Base-by-base conservation (phyloP, 768 basidiomycete genomes). In the Antrodiella citrinella region DNA sequence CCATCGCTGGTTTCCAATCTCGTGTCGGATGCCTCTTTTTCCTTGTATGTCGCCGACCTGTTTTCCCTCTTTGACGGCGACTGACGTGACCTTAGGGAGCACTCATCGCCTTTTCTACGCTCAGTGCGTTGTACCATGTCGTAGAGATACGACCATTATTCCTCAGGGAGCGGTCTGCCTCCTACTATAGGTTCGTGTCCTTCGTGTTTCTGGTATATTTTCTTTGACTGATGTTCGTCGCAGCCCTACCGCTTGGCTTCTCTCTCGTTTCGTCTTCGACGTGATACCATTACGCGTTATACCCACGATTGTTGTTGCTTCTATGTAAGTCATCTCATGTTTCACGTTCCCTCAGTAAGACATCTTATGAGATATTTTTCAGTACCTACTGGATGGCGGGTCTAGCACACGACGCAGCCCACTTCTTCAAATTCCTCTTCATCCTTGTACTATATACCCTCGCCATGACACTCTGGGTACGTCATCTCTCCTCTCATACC, bases 341-440 rank as follows among this genome's bases (percentile, higher is more conserved):
- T 39, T 22, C 12, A 15, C 47, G 9, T 52, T 24, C 10, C 1
- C 39, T 40, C 25, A 25, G 18, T 15, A 47, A 25, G n/a, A 43
- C 15, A 13, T n/a, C 45, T 24, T 40, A 9, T 52, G 45, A 25
- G n/a, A 43, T 11, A 13, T n/a, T 45, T 24, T 40, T 9, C 51
- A 87, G 85, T 47, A 84, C 84, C n/a, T 92, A 91, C 58, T 91
- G 90, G 89, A 93, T 97, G 94, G 91, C 91, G 2, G 93, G 94
- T 11, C 77, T 97, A 3, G 77, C 88, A 1, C 74, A 73, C 3
- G 77, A 86, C 40, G 82, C 91, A 2, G 77, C 82, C 0, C 74
- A 86, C 62, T 97, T 86, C 74, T 98, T 96, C 84, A 98, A 96
- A 61, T 98, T 89, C 69, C 71, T 96, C 19, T 79, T 97, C 60